Evolutionary conservation across 108 stramenopile genomes (phyloP).

Genomic region (Cyclotella cryptica): DNA sequence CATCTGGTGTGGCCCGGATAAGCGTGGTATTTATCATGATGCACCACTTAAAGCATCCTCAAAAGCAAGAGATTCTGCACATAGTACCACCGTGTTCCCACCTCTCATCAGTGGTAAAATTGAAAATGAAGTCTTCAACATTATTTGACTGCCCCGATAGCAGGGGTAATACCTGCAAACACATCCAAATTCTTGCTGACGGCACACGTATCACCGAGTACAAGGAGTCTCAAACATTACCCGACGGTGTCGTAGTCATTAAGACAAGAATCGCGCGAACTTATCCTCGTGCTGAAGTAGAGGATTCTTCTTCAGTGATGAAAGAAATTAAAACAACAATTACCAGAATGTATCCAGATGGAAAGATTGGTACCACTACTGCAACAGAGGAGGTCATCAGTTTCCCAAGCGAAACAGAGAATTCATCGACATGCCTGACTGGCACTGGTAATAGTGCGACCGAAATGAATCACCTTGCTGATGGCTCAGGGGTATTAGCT

Average conservation of each 20-base stretch:
- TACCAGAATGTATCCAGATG: neutral
- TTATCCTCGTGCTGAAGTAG: neutral
- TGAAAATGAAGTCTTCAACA: neutral
- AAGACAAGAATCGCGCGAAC: neutral
- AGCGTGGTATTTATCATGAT: too few relatives aligned
- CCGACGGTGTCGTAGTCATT: neutral
- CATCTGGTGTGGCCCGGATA: too few relatives aligned
- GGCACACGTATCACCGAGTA: neutral
- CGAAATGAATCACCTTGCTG: neutral
- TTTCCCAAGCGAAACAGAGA: neutral
- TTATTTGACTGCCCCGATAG: neutral
- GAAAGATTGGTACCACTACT: neutral
- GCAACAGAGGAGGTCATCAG: neutral
- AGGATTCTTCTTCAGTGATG: neutral
- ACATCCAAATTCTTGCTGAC: neutral
- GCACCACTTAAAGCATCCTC: too few relatives aligned
- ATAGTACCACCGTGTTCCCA: too few relatives aligned
- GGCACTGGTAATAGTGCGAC: too few relatives aligned
- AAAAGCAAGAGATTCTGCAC: too few relatives aligned
- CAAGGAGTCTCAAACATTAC: neutral
- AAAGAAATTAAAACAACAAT: neutral
- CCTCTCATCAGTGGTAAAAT: too few relatives aligned
- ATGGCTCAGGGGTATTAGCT: neutral
- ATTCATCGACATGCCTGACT: too few relatives aligned
- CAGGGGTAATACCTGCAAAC: neutral